Evolutionary conservation across 345 rosid species (phyloP), one percentile per base, ranked within the genome.

Genomic region (Noccaea caerulescens): DNA sequence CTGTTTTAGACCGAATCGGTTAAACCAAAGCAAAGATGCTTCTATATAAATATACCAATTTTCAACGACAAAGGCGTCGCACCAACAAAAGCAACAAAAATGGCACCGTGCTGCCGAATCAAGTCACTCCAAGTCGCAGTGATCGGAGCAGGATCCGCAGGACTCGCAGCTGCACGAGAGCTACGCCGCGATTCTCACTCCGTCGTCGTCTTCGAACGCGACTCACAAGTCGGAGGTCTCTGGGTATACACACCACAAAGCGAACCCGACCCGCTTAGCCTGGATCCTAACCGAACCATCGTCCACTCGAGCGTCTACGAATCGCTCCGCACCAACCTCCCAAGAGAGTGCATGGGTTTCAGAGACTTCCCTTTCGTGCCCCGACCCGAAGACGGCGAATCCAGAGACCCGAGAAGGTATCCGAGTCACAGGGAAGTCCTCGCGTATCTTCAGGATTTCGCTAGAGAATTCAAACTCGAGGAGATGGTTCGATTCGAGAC

Each of bases 141-240:
- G 6, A 82, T 94, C 51, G 97, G 97, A 23, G 97, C 93, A 7
- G 97, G 98, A 43, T 87, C 91, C 2, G 84, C 98, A 30, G 96
- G 97, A 13, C 84, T 93, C 23, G 85, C 82, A 2, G 86, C 93
- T 0, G 88, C 96, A 30, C 73, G 86, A 3, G 97, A 91, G 86
- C 86, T 89, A 16, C 82, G 79, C 8, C 84, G 85, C 0, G 96
- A 91, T 51, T 87, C 88, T 37, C 97, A 86, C 78, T 33, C 75
- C 0, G 94, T 87, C 7, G 85, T 84, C 1, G 87, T 91, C 42
- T 86, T 89, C 55, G 98, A 93, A 77, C 85, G 85, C 25, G 66
- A 30, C 47, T 5, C 60, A 64, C 82, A 81, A 77, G 73, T 85
- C 5, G 98, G 98, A 8, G 98, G 97, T 74, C 73, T 84, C 4